Evolutionary conservation across 305 asterid species (phyloP), one percentile per base, ranked within the genome.

Genomic region (Fraxinus angustifolia): DNA sequence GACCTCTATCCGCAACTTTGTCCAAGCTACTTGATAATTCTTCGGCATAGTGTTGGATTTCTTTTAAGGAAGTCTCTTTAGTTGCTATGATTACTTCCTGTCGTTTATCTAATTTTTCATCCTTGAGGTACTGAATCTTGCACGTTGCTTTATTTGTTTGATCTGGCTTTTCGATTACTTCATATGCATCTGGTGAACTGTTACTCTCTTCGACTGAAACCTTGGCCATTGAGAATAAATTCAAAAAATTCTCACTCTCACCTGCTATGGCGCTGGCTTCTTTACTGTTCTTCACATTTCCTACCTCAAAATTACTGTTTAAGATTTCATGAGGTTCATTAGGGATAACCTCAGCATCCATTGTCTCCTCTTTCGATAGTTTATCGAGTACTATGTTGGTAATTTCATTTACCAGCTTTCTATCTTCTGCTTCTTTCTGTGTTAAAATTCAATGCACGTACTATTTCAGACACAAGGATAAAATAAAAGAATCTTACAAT

Each of bases 231-330:
- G 83, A 85, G 82, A 89, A 83, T 76, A 88, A 68, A 84, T 23
- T 76, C 73, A 79, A 86, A 89, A 88, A 67, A n/a, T 28, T 73
- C 73, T 82, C 88, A 11, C 84, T 89, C 82, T 82, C 92, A 70
- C 77, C 74, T 68, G 79, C 35, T 81, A 77, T 60, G 28, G 31
- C 56, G 73, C 72, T 38, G 78, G 80, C 76, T 67, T 76, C 70
- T 12, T 17, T 78, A 48, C 65, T 76, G 53, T 82, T 74, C 76
- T 74, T 76, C 30, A 23, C 26, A 40, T 42, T 53, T 56, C 72
- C 81, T 19, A 58, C 82, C 36, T 77, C 82, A 56, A 40, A 76
- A 70, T 58, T 40, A 34, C 53, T 19, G 23, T 58, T 56, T 17
- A 23, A 36, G 36, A 71, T 80, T 19, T 75, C 82, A 34, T 82